A percentile compares a stretch with the other conserved stretches of the same genome.
Evolutionary conservation across 2,329 filamentous ascomycete species (phyloP).

Genomic region (Torrubiella hemipterigena): DNA sequence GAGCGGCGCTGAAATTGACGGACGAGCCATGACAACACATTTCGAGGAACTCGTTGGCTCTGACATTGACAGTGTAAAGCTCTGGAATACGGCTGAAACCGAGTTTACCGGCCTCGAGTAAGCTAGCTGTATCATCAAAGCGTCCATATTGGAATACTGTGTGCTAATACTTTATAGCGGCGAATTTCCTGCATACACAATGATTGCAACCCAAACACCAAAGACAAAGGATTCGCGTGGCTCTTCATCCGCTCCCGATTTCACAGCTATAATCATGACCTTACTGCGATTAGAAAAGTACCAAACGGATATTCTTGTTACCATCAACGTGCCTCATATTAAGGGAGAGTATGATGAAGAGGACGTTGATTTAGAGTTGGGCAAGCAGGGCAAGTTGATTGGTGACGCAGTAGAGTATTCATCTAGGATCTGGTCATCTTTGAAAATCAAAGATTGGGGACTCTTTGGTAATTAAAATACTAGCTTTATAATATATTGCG

Average conservation of each 20-base stretch:
- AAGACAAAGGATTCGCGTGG: constrained; percentile 20
- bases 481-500: too few species aligned
- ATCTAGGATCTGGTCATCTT: constrained; percentile 54
- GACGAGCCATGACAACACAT: constrained; percentile 57
- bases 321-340: constrained; percentile 80
- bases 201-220: constrained; percentile 53
- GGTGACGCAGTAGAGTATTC: constrained; percentile 58
- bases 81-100: constrained; percentile 53
- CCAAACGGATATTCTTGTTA: constrained; percentile 70
- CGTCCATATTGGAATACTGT: not conserved
- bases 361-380: constrained; percentile 55
- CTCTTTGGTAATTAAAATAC: constrained; percentile 45
- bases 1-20: constrained; percentile 48
- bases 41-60: constrained; percentile 57
- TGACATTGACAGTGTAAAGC: constrained; percentile 50
- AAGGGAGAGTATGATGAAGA: constrained; percentile 61
- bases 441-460: constrained; percentile 71
- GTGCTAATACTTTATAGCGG: constrained; percentile 18
- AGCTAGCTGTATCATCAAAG: constrained; percentile 10
- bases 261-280: constrained; percentile 66
- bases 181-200: constrained; percentile 50
- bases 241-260: constrained; percentile 36
- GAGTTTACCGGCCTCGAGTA: constrained; percentile 44
- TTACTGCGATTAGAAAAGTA: constrained; percentile 65
- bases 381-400: constrained; percentile 55